Conservation (phyloP, 257 asterid species). For the Pogostemon cablin region DNA sequence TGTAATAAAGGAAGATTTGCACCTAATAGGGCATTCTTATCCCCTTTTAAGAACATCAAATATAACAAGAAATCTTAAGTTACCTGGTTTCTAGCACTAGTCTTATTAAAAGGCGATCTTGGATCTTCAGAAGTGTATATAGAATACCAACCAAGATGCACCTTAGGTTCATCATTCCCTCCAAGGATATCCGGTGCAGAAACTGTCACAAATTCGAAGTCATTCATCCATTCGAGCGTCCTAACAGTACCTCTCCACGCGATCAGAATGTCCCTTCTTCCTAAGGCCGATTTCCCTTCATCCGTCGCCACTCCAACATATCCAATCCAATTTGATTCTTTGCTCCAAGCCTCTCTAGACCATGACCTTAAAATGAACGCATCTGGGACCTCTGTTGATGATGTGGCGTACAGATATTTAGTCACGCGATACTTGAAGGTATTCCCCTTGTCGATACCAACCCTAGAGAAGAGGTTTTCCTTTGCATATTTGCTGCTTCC, state of each 20-base stretch:
- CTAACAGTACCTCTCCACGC: constrained; percentile 84
- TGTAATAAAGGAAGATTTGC: neutral
- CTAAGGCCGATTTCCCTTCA: constrained; percentile 60
- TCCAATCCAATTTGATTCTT: constrained; percentile 91
- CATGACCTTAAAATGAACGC: constrained; percentile 63
- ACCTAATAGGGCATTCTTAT: neutral
- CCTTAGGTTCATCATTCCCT: constrained; percentile 36
- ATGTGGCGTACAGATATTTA: constrained; percentile 68
- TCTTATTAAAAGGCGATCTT: constrained; percentile 54
- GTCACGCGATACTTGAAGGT: constrained; percentile 59
- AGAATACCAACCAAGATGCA: constrained; percentile 80
- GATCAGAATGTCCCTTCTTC: constrained; percentile 76
- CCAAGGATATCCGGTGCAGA: constrained; percentile 63
- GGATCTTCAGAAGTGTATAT: constrained; percentile 77
- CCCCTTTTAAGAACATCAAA: neutral
- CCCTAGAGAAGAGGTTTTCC: constrained; percentile 51
- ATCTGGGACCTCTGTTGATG: constrained; percentile 60
- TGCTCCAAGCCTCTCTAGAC: constrained; percentile 80
- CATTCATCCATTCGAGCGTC: constrained; percentile 73
- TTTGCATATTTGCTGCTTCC: constrained; percentile 63
- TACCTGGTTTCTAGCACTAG: constrained; percentile 78
- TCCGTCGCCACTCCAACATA: constrained; percentile 85
- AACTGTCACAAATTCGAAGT: constrained; percentile 54
- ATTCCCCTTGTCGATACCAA: constrained; percentile 51
- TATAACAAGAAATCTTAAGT: neutral